Base-by-base conservation (phyloP, 345 rosid genomes). In the Pseudoturritis turrita region DNA sequence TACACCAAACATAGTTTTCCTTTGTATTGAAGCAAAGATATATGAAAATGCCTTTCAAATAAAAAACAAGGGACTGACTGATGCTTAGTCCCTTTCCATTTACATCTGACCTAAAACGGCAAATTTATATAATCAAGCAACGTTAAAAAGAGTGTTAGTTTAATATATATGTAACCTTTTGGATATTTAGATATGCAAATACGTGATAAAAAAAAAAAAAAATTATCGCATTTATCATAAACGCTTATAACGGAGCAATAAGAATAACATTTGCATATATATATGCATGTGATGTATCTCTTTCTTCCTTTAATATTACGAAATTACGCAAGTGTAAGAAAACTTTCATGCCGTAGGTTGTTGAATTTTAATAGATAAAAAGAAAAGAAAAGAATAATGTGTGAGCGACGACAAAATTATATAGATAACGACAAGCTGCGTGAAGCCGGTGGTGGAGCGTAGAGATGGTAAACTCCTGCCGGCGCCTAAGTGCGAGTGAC, bases 21-120 rank as follows among this genome's bases (percentile, higher is more conserved):
- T 68, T 68, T 68, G 50, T 43, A 60, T 25, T 52, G 69, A 75
- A 75, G 78, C 78, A 75, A 68, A 28, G 18, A 29, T 36, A 25
- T 41, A 45, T 35, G 19, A 57, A 37, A 21, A 6, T 17, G 13
- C 7, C 7, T 36, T n/a, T 19, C 2, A 11, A n/a, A 25, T 9
- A 36, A 25, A 7, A 35, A 23, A 9, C 1, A 56, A 29, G 33
- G 8, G 33, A 49, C 3, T 18, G 33, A 49, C 3, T 18, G 53
- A 47, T 74, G 61, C 6, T 49, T 19, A 66, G 72, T 66, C 73
- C 15, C 39, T 74, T 59, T 66, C 78, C 68, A 14, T 7, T 7
- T n/a, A 28, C 47, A 6, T 64, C 18, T 65, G 10, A 49, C 29
- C 11, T n/a, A 67, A 47, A 29, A 3, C 19, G 49, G 28, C 37